phyloP scores from a whole-genome alignment of 2,329 filamentous ascomycete genomes.

The Pleoardoris graminearum region DNA sequence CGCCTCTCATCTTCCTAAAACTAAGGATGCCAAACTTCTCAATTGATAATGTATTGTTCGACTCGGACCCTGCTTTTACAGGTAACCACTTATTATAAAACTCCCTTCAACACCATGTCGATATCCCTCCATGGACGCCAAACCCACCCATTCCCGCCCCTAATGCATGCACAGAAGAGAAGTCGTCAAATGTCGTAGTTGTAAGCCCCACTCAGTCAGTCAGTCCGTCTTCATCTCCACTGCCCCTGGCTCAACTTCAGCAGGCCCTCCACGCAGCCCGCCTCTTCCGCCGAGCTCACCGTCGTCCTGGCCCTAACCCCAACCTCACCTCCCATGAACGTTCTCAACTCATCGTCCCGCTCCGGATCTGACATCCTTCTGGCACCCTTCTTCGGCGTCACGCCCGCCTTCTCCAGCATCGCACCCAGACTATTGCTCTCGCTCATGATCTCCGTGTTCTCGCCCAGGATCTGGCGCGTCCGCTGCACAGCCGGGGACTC shows the following conservation, averaged over 20 bases:
- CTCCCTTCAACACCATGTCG: background rate
- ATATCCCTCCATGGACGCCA: background rate
- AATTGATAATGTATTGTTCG: too few relatives aligned
- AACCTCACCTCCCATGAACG: constrained; percentile 71
- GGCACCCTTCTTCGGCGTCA: constrained; percentile 18
- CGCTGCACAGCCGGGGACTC: constrained; percentile 37
- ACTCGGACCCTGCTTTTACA: too few relatives aligned
- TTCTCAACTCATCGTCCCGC: constrained; percentile 67
- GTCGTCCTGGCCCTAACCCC: constrained; percentile 59
- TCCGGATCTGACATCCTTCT: constrained; percentile 48
- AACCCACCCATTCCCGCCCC: background rate
- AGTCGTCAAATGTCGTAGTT: background rate
- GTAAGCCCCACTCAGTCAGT: background rate
- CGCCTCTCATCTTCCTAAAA: too few relatives aligned
- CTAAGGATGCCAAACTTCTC: too few relatives aligned
- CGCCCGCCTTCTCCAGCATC: constrained; percentile 37
- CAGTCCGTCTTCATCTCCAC: constrained; percentile 60
- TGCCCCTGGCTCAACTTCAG: constrained; percentile 89
- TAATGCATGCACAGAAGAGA: constrained; percentile 3
- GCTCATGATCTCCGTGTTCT: constrained; percentile 49
- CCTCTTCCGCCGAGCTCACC: constrained; percentile 60
- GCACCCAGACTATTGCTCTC: constrained; percentile 44
- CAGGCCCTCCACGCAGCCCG: constrained; percentile 88
- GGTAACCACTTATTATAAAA: too few relatives aligned
- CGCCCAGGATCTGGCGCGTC: constrained; percentile 51